These are phyloP conservation scores for Ailanthus altissimus DNA, from an alignment of 345 rosid genomes.

Conservation along the genomic window DNA sequence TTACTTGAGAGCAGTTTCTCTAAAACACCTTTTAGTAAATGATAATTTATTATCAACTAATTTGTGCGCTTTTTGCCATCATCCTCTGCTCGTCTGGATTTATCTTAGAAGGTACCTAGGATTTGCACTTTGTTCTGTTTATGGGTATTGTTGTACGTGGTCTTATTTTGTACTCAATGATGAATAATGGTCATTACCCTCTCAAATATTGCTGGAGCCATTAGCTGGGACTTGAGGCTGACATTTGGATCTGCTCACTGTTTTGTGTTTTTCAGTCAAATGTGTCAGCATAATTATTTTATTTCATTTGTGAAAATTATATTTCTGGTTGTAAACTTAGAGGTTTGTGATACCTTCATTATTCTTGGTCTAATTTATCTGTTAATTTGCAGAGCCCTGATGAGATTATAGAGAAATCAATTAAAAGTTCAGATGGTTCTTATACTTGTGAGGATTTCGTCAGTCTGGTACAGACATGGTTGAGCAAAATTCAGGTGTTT, in stretches of 20 bases:
- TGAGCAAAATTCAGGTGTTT: constrained; percentile 74
- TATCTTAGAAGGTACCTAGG: neutral
- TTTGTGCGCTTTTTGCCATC: neutral
- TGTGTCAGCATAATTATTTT: constrained; percentile 1
- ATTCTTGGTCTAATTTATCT: constrained; percentile 23
- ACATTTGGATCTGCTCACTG: neutral
- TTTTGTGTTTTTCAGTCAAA: neutral
- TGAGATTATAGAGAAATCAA: constrained; percentile 72
- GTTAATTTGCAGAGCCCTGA: constrained; percentile 65
- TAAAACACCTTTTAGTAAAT: neutral
- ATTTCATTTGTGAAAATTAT: neutral
- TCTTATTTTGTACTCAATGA: neutral
- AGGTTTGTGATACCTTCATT: neutral
- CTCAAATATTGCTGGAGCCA: constrained; percentile 8
- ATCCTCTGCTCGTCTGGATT: neutral
- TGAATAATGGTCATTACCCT: neutral
- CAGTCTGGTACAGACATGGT: constrained; percentile 70
- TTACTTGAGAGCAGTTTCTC: neutral
- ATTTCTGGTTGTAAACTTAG: constrained; percentile 7
- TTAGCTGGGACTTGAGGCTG: constrained; percentile 9
- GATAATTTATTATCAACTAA: neutral
- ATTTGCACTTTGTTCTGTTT: neutral
- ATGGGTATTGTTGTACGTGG: neutral
- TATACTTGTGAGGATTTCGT: constrained; percentile 83
- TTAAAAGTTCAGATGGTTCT: constrained; percentile 65